phyloP scores from a whole-genome alignment of 208 protist genomes.

The Leishmania martiniquensis region DNA sequence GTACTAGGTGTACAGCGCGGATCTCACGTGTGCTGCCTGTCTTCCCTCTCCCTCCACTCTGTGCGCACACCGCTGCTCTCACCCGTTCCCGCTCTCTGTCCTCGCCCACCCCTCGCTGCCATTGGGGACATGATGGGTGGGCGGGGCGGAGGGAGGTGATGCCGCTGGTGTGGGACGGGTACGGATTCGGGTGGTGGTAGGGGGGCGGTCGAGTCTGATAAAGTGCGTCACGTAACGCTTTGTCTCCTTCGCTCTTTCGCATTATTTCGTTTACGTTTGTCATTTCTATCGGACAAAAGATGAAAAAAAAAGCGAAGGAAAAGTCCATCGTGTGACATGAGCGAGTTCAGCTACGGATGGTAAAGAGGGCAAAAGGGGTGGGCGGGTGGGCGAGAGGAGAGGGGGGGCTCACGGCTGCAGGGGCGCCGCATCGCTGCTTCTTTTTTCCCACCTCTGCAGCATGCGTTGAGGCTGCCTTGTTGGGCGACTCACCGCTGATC shows the following conservation, averaged over 20 bases:
- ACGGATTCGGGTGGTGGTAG: background rate
- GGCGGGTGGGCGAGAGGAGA: too few species aligned
- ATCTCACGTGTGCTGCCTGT: background rate
- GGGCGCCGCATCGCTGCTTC: background rate
- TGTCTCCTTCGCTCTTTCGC: background rate
- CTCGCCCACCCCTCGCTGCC: background rate
- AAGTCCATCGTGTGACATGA: too few species aligned
- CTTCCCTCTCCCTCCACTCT: background rate
- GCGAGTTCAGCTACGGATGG: too few species aligned
- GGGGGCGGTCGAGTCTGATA: too few species aligned
- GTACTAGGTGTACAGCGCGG: constrained; percentile 43
- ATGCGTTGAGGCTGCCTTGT: background rate
- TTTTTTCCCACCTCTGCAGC: background rate
- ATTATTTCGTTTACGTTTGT: background rate
- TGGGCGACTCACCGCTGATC: background rate
- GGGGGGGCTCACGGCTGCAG: background rate
- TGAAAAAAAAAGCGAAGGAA: too few species aligned
- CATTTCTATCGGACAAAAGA: too few species aligned
- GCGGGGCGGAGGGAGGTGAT: background rate
- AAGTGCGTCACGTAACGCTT: too few species aligned
- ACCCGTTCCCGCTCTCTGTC: background rate
- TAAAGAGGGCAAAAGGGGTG: background rate
- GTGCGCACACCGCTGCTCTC: background rate
- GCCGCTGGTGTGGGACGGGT: background rate
- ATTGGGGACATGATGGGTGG: background rate